These are phyloP conservation scores for Scheffersomyces lignosus DNA, from an alignment of 805 yeast genomes.

Conservation along the genomic window DNA sequence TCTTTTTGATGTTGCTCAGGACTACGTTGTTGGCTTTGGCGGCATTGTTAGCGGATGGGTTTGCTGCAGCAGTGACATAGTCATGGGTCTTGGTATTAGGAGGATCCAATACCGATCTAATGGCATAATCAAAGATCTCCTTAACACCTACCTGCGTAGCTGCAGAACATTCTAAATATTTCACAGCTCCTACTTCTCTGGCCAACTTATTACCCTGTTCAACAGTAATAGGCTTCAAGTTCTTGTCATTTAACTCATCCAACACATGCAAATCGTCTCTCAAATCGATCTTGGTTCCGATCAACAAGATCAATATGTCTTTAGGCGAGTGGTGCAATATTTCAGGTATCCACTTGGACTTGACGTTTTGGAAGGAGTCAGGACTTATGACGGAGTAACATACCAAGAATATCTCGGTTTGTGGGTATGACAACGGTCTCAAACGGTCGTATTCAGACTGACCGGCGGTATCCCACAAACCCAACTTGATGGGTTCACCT, in stretches of 20 bases:
- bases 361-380: conserved; percentile 75
- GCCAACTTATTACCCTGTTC: conserved; percentile 69
- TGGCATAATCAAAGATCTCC: conserved; percentile 81
- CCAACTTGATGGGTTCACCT: conserved; percentile 78
- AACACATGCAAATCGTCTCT: conserved; percentile 79
- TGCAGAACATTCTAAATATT: conserved; percentile 86
- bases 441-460: conserved; percentile 89
- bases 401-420: conserved; percentile 82
- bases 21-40: conserved; percentile 5
- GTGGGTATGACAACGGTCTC: conserved; percentile 88
- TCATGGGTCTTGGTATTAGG: conserved; percentile 27
- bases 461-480: conserved; percentile 96
- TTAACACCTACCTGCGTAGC: conserved; percentile 85
- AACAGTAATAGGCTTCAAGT: conserved; percentile 59
- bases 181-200: conserved; percentile 67
- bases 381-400: conserved; percentile 87
- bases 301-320: conserved; percentile 64
- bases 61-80: conserved; percentile 11
- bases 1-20: conserved; percentile 16
- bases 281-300: conserved; percentile 88
- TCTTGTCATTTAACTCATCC: conserved; percentile 63
- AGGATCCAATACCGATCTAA: conserved; percentile 63
- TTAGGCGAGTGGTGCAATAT: conserved; percentile 79
- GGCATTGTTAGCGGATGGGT: conserved; percentile 6
- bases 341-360: conserved; percentile 78